phyloP scores from a whole-genome alignment of 441 rosid species.

The Gossypium aridum region DNA sequence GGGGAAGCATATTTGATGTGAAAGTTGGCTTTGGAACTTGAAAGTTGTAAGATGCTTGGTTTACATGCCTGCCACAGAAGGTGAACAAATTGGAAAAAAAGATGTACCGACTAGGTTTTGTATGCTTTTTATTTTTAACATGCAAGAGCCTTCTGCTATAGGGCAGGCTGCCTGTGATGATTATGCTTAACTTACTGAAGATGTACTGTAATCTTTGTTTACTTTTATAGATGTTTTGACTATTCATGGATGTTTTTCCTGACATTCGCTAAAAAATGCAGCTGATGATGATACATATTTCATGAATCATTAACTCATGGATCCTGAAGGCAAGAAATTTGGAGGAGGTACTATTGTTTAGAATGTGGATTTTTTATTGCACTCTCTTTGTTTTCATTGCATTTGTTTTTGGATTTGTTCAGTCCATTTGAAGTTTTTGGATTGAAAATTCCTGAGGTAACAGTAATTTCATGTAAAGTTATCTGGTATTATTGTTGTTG shows the following conservation, averaged over 20 bases:
- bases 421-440: background rate
- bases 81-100: background rate
- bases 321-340: conserved; percentile 55
- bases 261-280: conserved; percentile 19
- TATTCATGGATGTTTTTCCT: background rate
- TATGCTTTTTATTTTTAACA: background rate
- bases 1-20: background rate
- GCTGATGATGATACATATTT: conserved; percentile 26
- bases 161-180: background rate
- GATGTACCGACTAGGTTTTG: background rate
- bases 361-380: background rate
- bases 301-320: conserved; percentile 42
- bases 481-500: background rate
- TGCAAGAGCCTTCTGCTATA: background rate
- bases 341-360: conserved; percentile 42
- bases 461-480: background rate
- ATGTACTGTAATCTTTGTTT: background rate
- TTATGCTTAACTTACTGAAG: background rate
- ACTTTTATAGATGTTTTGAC: background rate
- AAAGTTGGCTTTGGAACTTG: background rate
- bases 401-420: background rate
- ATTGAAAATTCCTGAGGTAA: background rate
- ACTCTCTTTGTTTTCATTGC: background rate
- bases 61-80: background rate
- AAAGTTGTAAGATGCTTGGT: background rate